These are phyloP conservation scores for Arachis stenosperma DNA, from an alignment of 306 rosid species.

Conservation along the genomic window DNA sequence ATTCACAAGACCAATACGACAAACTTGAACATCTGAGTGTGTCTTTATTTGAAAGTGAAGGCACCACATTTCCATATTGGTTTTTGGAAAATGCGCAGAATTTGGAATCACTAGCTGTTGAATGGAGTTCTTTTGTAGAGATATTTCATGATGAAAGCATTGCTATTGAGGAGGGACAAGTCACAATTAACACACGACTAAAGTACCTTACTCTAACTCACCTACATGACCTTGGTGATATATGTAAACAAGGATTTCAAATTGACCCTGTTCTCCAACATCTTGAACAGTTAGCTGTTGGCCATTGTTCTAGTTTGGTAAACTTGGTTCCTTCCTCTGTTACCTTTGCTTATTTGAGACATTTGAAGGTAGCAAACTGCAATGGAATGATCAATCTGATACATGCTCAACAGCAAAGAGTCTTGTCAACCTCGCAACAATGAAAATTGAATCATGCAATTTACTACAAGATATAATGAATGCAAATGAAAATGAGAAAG, in stretches of 20 bases:
- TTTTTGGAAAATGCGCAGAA: too few relatives aligned
- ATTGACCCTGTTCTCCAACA: background rate
- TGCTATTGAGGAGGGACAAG: background rate
- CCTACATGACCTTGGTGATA: background rate
- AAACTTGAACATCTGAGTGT: background rate
- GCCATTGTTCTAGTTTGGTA: background rate
- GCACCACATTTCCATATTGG: constrained; percentile 1
- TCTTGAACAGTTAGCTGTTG: background rate
- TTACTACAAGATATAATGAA: too few relatives aligned
- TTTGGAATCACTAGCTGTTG: too few relatives aligned
- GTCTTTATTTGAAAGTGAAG: background rate
- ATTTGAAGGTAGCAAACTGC: constrained; percentile 8
- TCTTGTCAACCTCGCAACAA: too few relatives aligned
- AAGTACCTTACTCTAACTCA: background rate
- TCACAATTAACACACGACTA: background rate
- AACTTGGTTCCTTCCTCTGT: constrained; percentile 13
- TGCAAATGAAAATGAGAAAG: too few relatives aligned
- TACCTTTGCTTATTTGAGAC: background rate
- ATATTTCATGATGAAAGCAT: background rate
- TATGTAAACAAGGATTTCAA: background rate
- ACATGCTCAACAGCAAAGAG: too few relatives aligned
- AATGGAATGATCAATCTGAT: background rate
- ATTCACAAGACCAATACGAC: background rate
- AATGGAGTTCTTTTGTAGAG: too few relatives aligned
- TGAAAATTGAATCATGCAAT: too few relatives aligned